Evolutionary conservation across 306 rosid genomes (phyloP).

Genomic region (Alnus glutinosa): DNA sequence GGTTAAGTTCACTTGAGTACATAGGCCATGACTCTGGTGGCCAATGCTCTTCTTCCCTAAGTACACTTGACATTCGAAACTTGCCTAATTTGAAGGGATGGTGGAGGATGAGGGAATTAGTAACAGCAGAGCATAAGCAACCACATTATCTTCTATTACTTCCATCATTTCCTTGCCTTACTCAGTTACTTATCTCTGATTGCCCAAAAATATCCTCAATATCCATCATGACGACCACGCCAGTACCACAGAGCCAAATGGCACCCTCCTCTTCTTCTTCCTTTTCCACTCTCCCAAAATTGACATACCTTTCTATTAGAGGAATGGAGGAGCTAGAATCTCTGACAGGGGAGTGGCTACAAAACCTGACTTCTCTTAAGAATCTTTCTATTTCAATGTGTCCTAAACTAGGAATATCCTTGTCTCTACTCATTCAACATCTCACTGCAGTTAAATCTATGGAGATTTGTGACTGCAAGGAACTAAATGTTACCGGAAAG

Average conservation of each 20-base stretch:
- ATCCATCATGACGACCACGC: not conserved
- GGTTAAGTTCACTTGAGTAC: not conserved
- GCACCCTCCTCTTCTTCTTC: not conserved
- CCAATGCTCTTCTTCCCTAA: constrained; percentile 23
- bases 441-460: not conserved
- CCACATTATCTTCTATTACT: not conserved
- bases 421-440: not conserved
- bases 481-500: no score
- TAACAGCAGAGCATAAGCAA: not conserved
- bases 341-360: not conserved
- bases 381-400: no score
- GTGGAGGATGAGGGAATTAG: not conserved
- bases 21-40: not conserved
- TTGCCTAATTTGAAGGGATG: constrained; percentile 26
- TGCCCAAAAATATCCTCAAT: not conserved
- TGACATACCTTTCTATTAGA: not conserved
- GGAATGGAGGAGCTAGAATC: not conserved
- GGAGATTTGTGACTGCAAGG: not conserved
- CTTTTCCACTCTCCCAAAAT: not conserved
- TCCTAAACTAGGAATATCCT: not conserved
- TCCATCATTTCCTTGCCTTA: not conserved
- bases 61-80: rapidly evolving
- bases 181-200: constrained; percentile 1
- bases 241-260: not conserved
- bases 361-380: no score